Conservation (phyloP, 805 yeast genomes). For the Metschnikowia cubensis region DNA sequence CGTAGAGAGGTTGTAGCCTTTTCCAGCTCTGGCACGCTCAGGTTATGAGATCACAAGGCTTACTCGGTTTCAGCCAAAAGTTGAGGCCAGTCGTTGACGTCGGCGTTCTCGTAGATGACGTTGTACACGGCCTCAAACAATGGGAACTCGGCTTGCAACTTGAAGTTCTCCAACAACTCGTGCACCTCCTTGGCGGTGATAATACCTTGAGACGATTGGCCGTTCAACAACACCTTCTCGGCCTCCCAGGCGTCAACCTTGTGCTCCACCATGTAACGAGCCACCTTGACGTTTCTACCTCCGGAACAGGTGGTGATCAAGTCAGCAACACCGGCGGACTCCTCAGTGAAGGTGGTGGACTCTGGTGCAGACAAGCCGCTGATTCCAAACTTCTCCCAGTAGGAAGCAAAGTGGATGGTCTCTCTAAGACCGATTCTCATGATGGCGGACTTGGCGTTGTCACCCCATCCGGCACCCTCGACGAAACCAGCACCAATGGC, state of each 20-base stretch:
- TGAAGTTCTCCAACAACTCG: conserved; percentile 37
- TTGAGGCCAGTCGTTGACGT: conserved; percentile 39
- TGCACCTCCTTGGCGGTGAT: conserved; percentile 46
- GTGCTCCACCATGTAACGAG: conserved; percentile 43
- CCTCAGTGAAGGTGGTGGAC: conserved; percentile 41
- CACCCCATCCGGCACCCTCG: conserved; percentile 48
- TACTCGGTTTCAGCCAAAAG: conserved; percentile 28
- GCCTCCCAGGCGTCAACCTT: conserved; percentile 40
- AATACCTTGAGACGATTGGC: conserved; percentile 46
- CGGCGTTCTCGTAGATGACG: conserved; percentile 38
- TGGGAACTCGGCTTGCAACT: conserved; percentile 36
- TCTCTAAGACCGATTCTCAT: conserved; percentile 45
- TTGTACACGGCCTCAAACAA: conserved; percentile 45
- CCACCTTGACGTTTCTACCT: conserved; percentile 46
- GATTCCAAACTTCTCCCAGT: conserved; percentile 22
- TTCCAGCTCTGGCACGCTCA: conserved; percentile 3
- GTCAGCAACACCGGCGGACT: conserved; percentile 47
- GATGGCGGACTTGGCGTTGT: conserved; percentile 46
- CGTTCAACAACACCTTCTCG: conserved; percentile 42
- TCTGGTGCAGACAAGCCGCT: conserved; percentile 30
- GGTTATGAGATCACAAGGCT: conserved; percentile 1
- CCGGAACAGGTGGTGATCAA: conserved; percentile 46
- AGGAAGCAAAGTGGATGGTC: conserved; percentile 38
- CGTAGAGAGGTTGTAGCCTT: conserved; percentile 3
- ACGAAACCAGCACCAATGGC: conserved; percentile 46